Evolutionary conservation across 352 stramenopile species (phyloP).

Genomic region (Pythium periplocum): DNA sequence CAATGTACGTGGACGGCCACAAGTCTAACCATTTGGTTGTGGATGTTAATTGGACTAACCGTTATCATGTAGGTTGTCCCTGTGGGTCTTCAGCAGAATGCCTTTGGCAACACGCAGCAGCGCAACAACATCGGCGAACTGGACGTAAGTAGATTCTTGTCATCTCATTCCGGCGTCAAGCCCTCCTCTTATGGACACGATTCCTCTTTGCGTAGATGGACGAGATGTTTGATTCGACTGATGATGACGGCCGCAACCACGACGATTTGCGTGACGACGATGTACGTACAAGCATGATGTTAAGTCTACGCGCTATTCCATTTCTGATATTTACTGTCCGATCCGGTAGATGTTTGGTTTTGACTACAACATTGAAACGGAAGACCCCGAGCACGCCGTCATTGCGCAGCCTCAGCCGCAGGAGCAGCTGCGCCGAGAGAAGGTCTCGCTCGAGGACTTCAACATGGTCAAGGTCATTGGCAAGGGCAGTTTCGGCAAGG

Average conservation of each 20-base stretch:
- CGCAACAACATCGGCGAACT: conserved; percentile 73
- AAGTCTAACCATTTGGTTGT: too few species aligned
- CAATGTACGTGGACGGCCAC: conserved; percentile 34
- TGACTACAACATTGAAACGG: conserved; percentile 60
- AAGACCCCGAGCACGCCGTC: conserved; percentile 17
- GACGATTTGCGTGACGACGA: conserved; percentile 54
- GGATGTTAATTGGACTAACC: too few species aligned
- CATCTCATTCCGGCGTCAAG: background rate
- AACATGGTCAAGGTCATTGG: conserved; percentile 97
- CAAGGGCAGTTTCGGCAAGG: conserved; percentile 95
- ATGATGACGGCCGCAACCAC: conserved; percentile 47
- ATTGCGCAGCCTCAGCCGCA: conserved; percentile 45
- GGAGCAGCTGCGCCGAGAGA: conserved; percentile 51
- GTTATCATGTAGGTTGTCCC: conserved; percentile 26
- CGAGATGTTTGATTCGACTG: conserved; percentile 75
- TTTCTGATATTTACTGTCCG: background rate
- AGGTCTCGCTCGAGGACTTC: conserved; percentile 90
- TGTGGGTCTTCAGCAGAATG: conserved; percentile 36
- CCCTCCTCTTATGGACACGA: background rate
- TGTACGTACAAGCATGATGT: conserved; percentile 14
- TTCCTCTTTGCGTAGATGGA: conserved; percentile 32
- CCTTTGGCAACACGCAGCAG: conserved; percentile 10
- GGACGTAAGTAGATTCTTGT: conserved; percentile 31
- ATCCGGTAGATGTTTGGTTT: conserved; percentile 61
- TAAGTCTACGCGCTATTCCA: conserved; percentile 2